These are phyloP conservation scores for Oryza australiensis DNA, from an alignment of 176 grass and related monocot species.

Conservation along the genomic window DNA sequence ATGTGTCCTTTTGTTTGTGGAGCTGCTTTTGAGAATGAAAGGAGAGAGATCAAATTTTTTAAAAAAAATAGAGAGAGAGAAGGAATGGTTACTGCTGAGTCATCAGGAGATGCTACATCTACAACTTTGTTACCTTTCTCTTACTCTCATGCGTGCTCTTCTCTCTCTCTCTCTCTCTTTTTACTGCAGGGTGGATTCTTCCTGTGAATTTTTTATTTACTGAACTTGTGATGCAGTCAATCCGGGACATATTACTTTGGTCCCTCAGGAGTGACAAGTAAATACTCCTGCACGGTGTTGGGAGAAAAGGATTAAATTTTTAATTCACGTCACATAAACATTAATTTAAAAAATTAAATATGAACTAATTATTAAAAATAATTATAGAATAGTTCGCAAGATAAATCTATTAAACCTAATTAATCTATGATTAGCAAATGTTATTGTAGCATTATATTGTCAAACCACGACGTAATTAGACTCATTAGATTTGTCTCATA, in stretches of 20 bases:
- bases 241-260: neutral
- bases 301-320: no score
- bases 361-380: no score
- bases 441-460: no score
- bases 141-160: neutral
- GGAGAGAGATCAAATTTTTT: neutral
- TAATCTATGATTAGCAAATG: no score
- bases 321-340: no score
- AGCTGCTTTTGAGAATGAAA: conserved; percentile 43
- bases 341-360: no score
- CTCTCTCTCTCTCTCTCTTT: neutral
- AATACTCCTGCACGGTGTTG: neutral
- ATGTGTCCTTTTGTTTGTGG: conserved; percentile 32
- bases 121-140: neutral
- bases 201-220: neutral
- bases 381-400: no score
- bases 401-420: no score
- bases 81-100: conserved; percentile 29
- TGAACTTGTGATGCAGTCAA: neutral
- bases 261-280: neutral
- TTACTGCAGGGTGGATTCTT: neutral
- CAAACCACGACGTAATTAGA: no score
- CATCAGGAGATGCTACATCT: conserved; percentile 11
- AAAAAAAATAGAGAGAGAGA: neutral
- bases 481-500: no score